Percentiles rank a stretch among this genome's conserved stretches.
These are phyloP conservation scores for Blastobotrys parvus DNA, from an alignment of 805 yeast genomes.

Conservation along the genomic window DNA sequence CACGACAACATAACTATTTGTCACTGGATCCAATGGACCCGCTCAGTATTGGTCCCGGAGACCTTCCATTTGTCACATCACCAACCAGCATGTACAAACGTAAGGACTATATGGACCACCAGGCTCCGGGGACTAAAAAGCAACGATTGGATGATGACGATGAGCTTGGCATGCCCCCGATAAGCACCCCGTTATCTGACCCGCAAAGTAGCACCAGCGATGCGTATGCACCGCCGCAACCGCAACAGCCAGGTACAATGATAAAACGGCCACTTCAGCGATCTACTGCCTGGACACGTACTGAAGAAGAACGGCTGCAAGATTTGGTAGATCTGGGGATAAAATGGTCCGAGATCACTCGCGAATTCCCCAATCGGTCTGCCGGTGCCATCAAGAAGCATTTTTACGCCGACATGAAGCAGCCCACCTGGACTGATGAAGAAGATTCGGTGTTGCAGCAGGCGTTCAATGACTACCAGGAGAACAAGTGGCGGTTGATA, in stretches of 20 bases:
- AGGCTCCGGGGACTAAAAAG: not conserved
- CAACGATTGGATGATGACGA: not conserved
- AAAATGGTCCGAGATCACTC: conserved; percentile 22
- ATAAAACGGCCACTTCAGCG: conserved; percentile 7
- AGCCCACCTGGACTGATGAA: conserved; percentile 20
- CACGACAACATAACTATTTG: not conserved
- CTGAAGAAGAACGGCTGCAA: conserved; percentile 16
- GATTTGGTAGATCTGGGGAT: conserved; percentile 19
- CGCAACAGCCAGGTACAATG: not conserved
- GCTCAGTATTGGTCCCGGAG: not conserved
- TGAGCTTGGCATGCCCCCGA: not conserved
- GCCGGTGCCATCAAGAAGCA: conserved; percentile 27
- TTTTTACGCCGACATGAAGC: conserved; percentile 26
- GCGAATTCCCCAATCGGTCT: conserved; percentile 23
- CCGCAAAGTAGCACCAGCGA: not conserved
- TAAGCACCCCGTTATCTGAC: not conserved
- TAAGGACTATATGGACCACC: not conserved
- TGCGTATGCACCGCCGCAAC: not conserved
- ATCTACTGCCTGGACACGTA: conserved; percentile 16
- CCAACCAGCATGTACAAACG: not conserved
- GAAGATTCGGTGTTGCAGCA: conserved; percentile 19
- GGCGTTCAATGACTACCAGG: conserved; percentile 19
- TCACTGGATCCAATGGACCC: not conserved
- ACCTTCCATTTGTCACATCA: not conserved
- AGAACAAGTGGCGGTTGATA: conserved; percentile 20